phyloP scores from a whole-genome alignment of 2,329 filamentous ascomycete species.

The Arthroderma sp. region DNA sequence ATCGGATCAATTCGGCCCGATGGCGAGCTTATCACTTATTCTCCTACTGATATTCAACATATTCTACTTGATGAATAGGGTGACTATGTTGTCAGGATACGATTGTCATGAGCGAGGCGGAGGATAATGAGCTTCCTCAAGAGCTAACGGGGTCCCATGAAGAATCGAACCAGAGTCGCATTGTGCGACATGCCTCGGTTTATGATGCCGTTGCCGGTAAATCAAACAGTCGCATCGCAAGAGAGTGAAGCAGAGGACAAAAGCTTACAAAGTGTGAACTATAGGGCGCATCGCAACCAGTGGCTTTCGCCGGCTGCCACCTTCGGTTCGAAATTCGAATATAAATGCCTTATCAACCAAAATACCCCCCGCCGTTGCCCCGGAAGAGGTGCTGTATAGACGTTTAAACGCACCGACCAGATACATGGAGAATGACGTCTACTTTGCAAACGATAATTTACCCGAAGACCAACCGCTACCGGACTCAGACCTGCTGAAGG shows the following conservation, averaged over 20 bases:
- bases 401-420: constrained; percentile 36
- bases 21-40: not conserved
- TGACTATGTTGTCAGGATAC: too few relatives aligned
- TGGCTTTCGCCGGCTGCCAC: constrained; percentile 19
- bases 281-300: constrained; percentile 35
- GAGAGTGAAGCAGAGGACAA: too few relatives aligned
- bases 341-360: constrained; percentile 13
- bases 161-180: too few relatives aligned
- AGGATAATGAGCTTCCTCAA: too few relatives aligned
- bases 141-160: too few relatives aligned
- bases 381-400: constrained; percentile 47
- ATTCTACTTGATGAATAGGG: too few relatives aligned
- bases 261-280: constrained; percentile 1
- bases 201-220: constrained; percentile 48
- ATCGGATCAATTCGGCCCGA: not conserved
- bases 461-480: constrained; percentile 32
- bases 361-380: constrained; percentile 31
- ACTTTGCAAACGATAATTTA: constrained; percentile 40
- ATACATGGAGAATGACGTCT: constrained; percentile 42
- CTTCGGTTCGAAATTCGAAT: constrained; percentile 19
- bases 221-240: not conserved
- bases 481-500: constrained; percentile 42
- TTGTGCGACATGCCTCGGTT: constrained; percentile 32
- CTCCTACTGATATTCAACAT: too few relatives aligned
- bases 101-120: too few relatives aligned